These are phyloP conservation scores for Coemansia sp. DNA, from an alignment of 192 early-diverging fungal species.

Conservation along the genomic window DNA sequence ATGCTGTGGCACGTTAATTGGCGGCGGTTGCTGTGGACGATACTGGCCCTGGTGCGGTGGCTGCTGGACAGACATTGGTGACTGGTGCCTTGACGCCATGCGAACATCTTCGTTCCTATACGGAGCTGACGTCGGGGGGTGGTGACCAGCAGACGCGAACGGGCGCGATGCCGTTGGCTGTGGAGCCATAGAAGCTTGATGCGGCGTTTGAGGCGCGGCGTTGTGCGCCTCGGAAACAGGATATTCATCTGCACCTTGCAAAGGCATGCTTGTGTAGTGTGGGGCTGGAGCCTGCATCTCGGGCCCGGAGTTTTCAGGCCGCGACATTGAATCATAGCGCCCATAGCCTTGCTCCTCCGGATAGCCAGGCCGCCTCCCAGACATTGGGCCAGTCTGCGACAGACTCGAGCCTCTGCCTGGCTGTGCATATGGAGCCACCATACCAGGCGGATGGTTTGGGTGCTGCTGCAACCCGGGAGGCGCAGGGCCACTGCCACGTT, in stretches of 20 bases:
- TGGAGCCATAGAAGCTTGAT: conserved; percentile 19
- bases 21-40: conserved; percentile 13
- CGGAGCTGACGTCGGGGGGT: conserved; percentile 11
- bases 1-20: conserved; percentile 7
- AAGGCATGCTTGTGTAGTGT: conserved; percentile 22
- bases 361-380: conserved; percentile 30
- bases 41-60: conserved; percentile 14
- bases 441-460: background rate
- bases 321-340: conserved; percentile 24
- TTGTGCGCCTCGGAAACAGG: conserved; percentile 10
- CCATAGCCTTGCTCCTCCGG: conserved; percentile 30
- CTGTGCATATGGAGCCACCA: conserved; percentile 14
- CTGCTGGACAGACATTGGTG: conserved; percentile 34
- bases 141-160: conserved; percentile 23
- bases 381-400: background rate
- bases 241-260: conserved; percentile 16
- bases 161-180: conserved; percentile 24
- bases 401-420: background rate
- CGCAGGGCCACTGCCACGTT: conserved; percentile 14
- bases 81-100: conserved; percentile 33
- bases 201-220: conserved; percentile 25
- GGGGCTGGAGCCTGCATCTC: conserved; percentile 10
- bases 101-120: conserved; percentile 27
- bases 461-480: conserved; percentile 16
- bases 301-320: conserved; percentile 24